Evolutionary conservation across 2,329 filamentous ascomycete species (phyloP), one percentile per base, ranked within the genome.

Genomic region (Fusarium incarnatum): DNA sequence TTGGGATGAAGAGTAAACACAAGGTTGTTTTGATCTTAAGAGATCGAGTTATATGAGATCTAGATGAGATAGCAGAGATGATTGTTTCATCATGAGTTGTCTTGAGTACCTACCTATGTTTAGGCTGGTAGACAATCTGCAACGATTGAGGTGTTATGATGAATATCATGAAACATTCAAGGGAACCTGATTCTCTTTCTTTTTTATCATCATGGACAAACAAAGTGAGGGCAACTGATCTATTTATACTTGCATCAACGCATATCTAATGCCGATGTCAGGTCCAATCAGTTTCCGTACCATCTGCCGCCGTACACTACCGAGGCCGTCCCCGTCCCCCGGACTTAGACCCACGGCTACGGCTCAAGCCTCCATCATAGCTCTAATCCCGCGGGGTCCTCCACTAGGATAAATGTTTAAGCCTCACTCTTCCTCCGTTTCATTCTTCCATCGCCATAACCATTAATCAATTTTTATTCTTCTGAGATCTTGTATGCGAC

Each of bases 371-470:
- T 44, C 41, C 41, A 64, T 58, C 60, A 46, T 45, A 44, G 27
- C 48, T 60, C 42, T 12, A 50, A 53, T 64, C 44, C 60, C 67
- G 63, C 47, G 63, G 63, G 67, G 63, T 64, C 62, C 40, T 66
- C 54, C 46, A 60, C 62, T 52, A 48, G 74, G 74, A 73, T 76
- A 74, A 76, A 76, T 60, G 62, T 76, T 76, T 76, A 74, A 64
- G 72, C 72, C 66, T 56, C 64, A 62, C 61, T 28, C 22, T 53
- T 44, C 22, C 41, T 44, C 20, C 10, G 10, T 42, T n/a, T 37
- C 18, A 5, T 42, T 27, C 60, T 60, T 71, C 67, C 48, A 53
- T 60, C 48, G 47, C 49, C 53, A 56, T 62, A 64, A 42, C 32
- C 30, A 59, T 42, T 23, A 52, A 58, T 23, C 25, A 41, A 46